Percentiles rank a stretch among this genome's conserved stretches.
Conservation (phyloP, 257 asterid genomes). For the Scutellaria barbata region DNA sequence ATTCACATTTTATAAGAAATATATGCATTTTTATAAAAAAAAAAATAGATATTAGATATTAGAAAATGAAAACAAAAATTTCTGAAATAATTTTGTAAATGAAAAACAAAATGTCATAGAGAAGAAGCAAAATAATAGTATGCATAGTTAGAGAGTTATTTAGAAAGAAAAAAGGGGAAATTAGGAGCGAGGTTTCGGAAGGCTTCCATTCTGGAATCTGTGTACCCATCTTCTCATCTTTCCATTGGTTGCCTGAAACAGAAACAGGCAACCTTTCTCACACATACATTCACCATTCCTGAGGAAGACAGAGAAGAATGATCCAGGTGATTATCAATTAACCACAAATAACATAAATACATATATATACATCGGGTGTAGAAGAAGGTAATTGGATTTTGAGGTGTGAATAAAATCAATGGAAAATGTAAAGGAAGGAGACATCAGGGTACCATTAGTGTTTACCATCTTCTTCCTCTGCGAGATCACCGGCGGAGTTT, state of each 20-base stretch:
- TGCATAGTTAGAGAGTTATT: conserved; percentile 7
- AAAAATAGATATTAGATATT: no score
- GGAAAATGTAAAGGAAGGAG: conserved; percentile 66
- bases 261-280: conserved; percentile 40
- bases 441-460: conserved; percentile 60
- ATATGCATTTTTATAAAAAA: no score
- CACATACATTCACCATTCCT: conserved; percentile 1
- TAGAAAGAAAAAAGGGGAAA: conserved; percentile 11
- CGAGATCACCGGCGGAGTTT: conserved; percentile 61
- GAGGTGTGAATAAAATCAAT: conserved; percentile 27
- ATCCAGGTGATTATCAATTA: no score
- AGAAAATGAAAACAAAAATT: no score
- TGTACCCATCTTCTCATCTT: conserved; percentile 40
- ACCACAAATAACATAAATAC: no score
- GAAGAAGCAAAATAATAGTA: no score
- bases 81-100: no score
- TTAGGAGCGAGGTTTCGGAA: conserved; percentile 35
- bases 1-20: no score
- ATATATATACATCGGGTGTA: no score
- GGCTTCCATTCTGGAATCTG: conserved; percentile 39
- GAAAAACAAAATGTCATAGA: no score
- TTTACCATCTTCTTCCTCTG: conserved; percentile 60
- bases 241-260: conserved; percentile 44
- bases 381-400: no score
- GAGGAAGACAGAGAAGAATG: conserved; percentile 14